Conservation (phyloP, 345 rosid species). For the Anastatica hierochuntica region DNA sequence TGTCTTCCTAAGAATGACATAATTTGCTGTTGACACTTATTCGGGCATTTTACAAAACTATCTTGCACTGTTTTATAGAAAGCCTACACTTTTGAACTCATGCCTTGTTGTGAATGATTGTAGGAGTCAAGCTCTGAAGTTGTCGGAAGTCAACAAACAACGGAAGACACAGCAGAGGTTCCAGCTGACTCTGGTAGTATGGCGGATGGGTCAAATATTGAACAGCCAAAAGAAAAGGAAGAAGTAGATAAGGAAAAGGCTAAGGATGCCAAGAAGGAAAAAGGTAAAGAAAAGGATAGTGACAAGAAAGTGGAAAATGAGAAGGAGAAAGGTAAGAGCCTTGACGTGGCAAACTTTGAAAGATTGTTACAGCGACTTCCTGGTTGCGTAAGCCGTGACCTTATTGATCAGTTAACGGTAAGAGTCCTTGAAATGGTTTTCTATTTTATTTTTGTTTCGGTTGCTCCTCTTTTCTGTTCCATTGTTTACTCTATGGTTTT, state of each 20-base stretch:
- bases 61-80: background rate
- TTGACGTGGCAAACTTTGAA: slow-evolving; percentile 89
- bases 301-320: slow-evolving; percentile 75
- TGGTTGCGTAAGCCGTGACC: slow-evolving; percentile 93
- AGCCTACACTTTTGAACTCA: background rate
- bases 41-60: slow-evolving; percentile 5
- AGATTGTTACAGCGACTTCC: slow-evolving; percentile 90
- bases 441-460: background rate
- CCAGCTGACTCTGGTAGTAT: slow-evolving; percentile 43
- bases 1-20: background rate
- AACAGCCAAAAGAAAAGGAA: slow-evolving; percentile 76
- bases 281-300: slow-evolving; percentile 71
- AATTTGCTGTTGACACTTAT: background rate
- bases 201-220: slow-evolving; percentile 48
- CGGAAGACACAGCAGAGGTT: slow-evolving; percentile 49
- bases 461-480: slow-evolving; percentile 4
- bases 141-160: slow-evolving; percentile 43
- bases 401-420: slow-evolving; percentile 95
- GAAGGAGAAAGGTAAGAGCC: slow-evolving; percentile 79
- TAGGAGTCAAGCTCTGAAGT: slow-evolving; percentile 66
- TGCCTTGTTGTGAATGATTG: slow-evolving; percentile 11
- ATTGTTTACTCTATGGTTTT: background rate
- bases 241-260: slow-evolving; percentile 65
- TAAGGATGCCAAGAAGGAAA: slow-evolving; percentile 60
- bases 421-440: slow-evolving; percentile 19